Conservation (phyloP, 1,139 yeast species). For the Nakaseomyces delphensis region DNA sequence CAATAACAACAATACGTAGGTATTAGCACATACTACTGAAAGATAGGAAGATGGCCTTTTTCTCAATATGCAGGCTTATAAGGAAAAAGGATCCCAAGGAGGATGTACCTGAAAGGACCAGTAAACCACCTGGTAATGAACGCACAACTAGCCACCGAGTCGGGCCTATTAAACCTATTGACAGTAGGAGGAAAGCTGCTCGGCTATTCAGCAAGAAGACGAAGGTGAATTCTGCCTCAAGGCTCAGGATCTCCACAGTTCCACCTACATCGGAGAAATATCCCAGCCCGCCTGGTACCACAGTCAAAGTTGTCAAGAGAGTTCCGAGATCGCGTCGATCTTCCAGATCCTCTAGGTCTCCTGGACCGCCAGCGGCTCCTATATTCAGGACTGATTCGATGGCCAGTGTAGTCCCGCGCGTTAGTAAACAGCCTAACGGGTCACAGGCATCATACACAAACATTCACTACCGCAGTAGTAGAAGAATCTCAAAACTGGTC, state of each 20-base stretch:
- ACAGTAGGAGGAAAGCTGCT: background rate
- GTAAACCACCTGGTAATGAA: background rate
- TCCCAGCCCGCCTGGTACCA: slow-evolving; percentile 1
- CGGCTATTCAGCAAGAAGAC: background rate
- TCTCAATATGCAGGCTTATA: background rate
- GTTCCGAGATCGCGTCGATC: background rate
- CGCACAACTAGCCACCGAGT: background rate
- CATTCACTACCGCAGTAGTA: background rate
- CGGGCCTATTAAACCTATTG: background rate
- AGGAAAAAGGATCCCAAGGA: slow-evolving; percentile 1
- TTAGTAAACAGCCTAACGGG: background rate
- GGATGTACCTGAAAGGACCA: background rate
- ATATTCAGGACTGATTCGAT: background rate
- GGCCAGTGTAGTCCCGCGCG: background rate
- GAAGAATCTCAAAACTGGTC: slow-evolving; percentile 2
- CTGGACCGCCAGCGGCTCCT: background rate
- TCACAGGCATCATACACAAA: background rate
- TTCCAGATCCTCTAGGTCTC: background rate
- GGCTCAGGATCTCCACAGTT: background rate
- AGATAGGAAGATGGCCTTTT: slow-evolving; percentile 2
- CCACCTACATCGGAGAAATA: slow-evolving; percentile 1
- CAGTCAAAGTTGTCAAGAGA: background rate
- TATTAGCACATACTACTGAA: no score
- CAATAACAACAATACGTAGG: no score
- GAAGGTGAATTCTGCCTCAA: slow-evolving; percentile 1